These are phyloP conservation scores for Parietichytrium sp. DNA, from an alignment of 108 stramenopile species.

Conservation along the genomic window DNA sequence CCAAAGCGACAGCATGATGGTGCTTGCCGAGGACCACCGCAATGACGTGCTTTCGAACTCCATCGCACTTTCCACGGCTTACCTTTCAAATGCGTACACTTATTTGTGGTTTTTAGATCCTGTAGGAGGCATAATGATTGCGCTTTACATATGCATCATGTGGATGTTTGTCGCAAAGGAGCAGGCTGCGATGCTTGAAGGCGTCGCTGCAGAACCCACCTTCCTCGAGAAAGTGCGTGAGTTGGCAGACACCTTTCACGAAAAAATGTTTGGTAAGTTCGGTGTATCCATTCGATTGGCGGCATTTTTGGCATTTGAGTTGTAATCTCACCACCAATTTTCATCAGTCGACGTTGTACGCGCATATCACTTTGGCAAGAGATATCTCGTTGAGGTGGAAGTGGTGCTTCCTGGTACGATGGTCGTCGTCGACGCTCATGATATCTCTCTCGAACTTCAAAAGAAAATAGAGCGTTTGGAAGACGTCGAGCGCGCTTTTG, in stretches of 20 bases:
- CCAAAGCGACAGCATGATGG: not conserved
- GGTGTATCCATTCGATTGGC: no score
- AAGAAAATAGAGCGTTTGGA: constrained; percentile 83
- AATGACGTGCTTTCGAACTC: constrained; percentile 83
- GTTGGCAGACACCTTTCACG: constrained; percentile 74
- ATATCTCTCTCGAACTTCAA: constrained; percentile 89
- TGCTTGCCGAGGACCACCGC: constrained; percentile 84
- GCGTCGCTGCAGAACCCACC: constrained; percentile 77
- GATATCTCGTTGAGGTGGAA: constrained; percentile 88
- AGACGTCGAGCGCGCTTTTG: constrained; percentile 91
- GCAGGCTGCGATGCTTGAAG: constrained; percentile 84
- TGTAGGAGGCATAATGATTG: constrained; percentile 83
- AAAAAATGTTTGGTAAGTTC: constrained; percentile 68
- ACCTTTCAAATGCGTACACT: constrained; percentile 62
- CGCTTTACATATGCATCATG: constrained; percentile 79
- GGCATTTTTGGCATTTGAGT: no score
- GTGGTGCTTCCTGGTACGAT: constrained; percentile 80
- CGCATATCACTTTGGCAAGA: constrained; percentile 91
- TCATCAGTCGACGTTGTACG: constrained; percentile 81
- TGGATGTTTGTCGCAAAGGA: constrained; percentile 86
- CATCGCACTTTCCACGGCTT: constrained; percentile 76
- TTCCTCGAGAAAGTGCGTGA: constrained; percentile 79
- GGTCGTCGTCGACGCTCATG: constrained; percentile 77
- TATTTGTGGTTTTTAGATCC: constrained; percentile 79
- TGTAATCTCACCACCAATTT: no score